A percentile compares a stretch with the other conserved stretches of the same genome.
These are phyloP conservation scores for Aspergillus coremiiformis DNA, from an alignment of 495 filamentous ascomycete species.

Conservation along the genomic window DNA sequence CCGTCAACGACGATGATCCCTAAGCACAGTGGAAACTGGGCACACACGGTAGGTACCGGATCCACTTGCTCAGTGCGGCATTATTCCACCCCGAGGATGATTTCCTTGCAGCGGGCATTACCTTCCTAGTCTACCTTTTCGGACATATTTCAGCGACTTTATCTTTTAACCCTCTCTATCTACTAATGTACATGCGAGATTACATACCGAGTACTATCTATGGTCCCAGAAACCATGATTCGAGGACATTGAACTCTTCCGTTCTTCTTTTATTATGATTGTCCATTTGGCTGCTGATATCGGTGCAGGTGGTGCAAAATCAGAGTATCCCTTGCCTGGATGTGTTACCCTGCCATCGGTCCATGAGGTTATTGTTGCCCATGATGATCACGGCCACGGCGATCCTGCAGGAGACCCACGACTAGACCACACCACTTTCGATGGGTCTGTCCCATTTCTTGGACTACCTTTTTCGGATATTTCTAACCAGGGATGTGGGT, in stretches of 20 bases:
- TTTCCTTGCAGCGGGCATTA: background rate
- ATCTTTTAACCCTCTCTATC: background rate
- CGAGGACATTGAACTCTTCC: background rate
- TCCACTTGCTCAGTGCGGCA: background rate
- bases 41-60: background rate
- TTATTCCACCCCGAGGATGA: background rate
- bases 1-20: background rate
- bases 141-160: background rate
- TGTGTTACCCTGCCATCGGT: constrained; percentile 9
- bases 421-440: background rate
- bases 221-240: background rate
- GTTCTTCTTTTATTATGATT: background rate
- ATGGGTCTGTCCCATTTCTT: constrained; percentile 5
- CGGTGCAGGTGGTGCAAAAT: background rate
- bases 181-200: too few relatives aligned
- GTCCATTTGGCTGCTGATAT: background rate
- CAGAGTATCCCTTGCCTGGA: constrained; percentile 16
- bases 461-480: background rate
- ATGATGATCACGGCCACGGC: constrained; percentile 12
- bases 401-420: constrained; percentile 12
- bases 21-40: background rate
- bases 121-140: background rate
- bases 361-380: constrained; percentile 16
- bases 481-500: constrained; percentile 1
- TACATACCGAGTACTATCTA: too few relatives aligned